phyloP scores from a whole-genome alignment of 345 rosid species.

The Kernera saxatilis region DNA sequence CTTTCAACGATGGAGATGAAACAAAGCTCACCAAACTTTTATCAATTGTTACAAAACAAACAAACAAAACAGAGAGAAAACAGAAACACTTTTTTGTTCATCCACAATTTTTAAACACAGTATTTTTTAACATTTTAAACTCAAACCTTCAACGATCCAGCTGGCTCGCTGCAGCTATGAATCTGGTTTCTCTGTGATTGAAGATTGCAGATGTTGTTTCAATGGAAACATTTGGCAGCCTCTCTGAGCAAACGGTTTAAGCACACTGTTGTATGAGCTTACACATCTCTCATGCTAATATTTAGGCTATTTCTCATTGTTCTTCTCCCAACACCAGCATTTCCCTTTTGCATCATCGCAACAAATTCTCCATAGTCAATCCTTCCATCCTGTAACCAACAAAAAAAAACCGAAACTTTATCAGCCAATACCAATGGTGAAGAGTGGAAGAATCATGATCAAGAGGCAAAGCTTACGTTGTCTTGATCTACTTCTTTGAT shows the following conservation, averaged over 20 bases:
- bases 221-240: conserved; percentile 8
- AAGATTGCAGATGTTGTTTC: not conserved
- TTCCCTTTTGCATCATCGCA: conserved; percentile 99
- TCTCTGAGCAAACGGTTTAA: not conserved
- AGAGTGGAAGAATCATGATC: not conserved
- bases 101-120: conserved; percentile 5
- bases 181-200: not conserved
- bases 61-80: conserved; percentile 16
- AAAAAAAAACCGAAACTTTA: not conserved
- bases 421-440: not conserved
- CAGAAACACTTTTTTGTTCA: not conserved
- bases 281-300: conserved; percentile 87
- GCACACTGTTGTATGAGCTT: not conserved
- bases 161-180: not conserved
- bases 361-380: conserved; percentile 96
- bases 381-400: conserved; percentile 67
- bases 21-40: conserved; percentile 15
- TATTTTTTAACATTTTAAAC: conserved; percentile 7
- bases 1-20: conserved; percentile 16
- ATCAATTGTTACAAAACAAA: conserved; percentile 25
- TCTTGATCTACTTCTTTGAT: conserved; percentile 98
- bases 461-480: conserved; percentile 50
- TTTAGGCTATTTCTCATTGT: conserved; percentile 93
- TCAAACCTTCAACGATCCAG: conserved; percentile 7
- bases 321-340: conserved; percentile 92